Conservation (phyloP, 2,329 filamentous ascomycete genomes). For the Camillea tinctor region DNA sequence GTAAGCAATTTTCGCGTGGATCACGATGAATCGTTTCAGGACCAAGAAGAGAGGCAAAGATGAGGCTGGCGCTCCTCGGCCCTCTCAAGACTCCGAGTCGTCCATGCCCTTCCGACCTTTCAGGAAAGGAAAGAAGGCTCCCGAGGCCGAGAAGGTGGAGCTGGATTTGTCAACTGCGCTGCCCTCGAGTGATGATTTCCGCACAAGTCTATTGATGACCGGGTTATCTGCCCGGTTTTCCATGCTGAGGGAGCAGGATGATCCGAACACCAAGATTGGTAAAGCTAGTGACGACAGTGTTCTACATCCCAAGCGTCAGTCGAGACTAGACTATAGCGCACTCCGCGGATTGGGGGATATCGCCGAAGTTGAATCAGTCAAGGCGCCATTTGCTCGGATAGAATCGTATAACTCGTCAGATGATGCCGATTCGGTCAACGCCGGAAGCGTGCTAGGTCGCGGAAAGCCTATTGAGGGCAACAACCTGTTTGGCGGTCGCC, state of each 20-base stretch:
- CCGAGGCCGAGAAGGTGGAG: conserved; percentile 60
- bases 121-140: conserved; percentile 53
- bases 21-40: conserved; percentile 73
- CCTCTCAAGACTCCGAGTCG: conserved; percentile 55
- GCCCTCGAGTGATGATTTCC: conserved; percentile 83
- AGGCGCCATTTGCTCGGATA: conserved; percentile 56
- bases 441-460: conserved; percentile 77
- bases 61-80: conserved; percentile 44
- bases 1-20: conserved; percentile 4
- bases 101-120: conserved; percentile 55
- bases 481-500: conserved; percentile 87
- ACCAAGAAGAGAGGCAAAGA: conserved; percentile 70
- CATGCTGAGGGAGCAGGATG: conserved; percentile 93
- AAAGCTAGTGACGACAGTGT: conserved; percentile 97
- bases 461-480: conserved; percentile 85
- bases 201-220: conserved; percentile 94
- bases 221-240: conserved; percentile 93
- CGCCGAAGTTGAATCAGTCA: conserved; percentile 83
- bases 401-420: conserved; percentile 65
- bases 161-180: conserved; percentile 73
- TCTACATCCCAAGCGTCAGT: conserved; percentile 76
- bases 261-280: conserved; percentile 82
- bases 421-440: conserved; percentile 62
- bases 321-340: conserved; percentile 70
- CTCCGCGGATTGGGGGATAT: conserved; percentile 71